Base-by-base conservation (phyloP, 139 green algal species). In the Microglena sp. region DNA sequence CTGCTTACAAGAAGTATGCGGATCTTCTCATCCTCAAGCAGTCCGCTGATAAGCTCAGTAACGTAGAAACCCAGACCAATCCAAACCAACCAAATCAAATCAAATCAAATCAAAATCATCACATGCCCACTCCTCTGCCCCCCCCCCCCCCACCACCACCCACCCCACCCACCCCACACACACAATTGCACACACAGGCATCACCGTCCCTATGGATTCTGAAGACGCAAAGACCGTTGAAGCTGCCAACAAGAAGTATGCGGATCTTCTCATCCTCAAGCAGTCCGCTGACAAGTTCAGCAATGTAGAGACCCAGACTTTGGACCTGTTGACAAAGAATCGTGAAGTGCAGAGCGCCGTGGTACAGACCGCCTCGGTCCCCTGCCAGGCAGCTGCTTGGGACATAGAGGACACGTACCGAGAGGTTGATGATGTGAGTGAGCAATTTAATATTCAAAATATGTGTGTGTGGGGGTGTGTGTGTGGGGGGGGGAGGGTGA, bases 381-480 rank as follows among this genome's bases (percentile, higher is more conserved):
- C 11, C 2, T 68, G 65, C 18, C 81, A 87, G 70, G 75, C 76
- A 5, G 71, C 40, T 5, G 55, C 53, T 0, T 87, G 77, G 77
- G 77, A 84, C 58, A 81, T 87, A 2, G 29, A 71, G 3, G 77
- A 87, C 65, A 72, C 68, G 3, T 77, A 77, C 50, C 22, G 32
- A 3, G 65, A 45, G 0, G 33, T 69, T 31, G 67, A 68, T 43
- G 65, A 77, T 7, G 70, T 72, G 32, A 2, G 66, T 46, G 29
- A n/a, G n/a, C n/a, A n/a, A n/a, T n/a, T n/a, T n/a, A n/a, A n/a
- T n/a, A n/a, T n/a, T n/a, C n/a, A n/a, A n/a, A n/a, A n/a, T n/a
- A n/a, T n/a, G n/a, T n/a, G n/a, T n/a, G n/a, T n/a, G n/a, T n/a
- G n/a, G n/a, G n/a, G n/a, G n/a, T n/a, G n/a, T n/a, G n/a, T n/a